Evolutionary conservation across 2,329 filamentous ascomycete genomes (phyloP).

Genomic region (Thielaviopsis musarum): DNA sequence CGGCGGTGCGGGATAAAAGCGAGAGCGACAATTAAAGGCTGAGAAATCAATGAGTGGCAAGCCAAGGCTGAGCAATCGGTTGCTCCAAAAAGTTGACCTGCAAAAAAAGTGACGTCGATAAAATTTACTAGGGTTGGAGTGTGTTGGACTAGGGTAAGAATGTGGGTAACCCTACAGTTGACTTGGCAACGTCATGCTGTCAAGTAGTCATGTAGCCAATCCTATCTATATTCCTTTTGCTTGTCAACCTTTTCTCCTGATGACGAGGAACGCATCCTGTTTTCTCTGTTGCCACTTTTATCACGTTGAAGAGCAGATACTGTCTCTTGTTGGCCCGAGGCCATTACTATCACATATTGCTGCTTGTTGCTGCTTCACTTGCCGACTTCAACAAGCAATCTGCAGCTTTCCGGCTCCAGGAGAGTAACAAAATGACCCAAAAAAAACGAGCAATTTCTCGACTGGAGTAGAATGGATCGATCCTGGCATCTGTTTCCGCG

Average conservation of each 20-base stretch:
- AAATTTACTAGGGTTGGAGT: background rate
- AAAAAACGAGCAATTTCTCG: too few species aligned
- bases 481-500: background rate
- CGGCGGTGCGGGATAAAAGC: conserved; percentile 5
- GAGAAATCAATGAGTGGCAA: background rate
- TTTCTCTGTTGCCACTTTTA: background rate
- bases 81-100: background rate
- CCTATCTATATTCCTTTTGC: too few species aligned
- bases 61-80: background rate
- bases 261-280: background rate
- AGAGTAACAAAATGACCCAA: too few species aligned
- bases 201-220: background rate
- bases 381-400: too few species aligned
- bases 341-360: background rate
- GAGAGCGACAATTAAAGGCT: background rate
- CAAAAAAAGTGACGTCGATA: background rate
- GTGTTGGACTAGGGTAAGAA: background rate
- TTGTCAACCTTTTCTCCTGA: background rate
- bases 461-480: too few species aligned
- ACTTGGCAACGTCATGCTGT: background rate
- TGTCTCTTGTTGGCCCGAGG: background rate
- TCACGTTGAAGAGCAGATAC: background rate
- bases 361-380: background rate
- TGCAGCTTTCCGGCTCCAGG: too few species aligned
- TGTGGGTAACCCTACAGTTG: background rate